These are phyloP conservation scores for Zanthoxylum bungeanum DNA, from an alignment of 345 rosid genomes.

Conservation along the genomic window DNA sequence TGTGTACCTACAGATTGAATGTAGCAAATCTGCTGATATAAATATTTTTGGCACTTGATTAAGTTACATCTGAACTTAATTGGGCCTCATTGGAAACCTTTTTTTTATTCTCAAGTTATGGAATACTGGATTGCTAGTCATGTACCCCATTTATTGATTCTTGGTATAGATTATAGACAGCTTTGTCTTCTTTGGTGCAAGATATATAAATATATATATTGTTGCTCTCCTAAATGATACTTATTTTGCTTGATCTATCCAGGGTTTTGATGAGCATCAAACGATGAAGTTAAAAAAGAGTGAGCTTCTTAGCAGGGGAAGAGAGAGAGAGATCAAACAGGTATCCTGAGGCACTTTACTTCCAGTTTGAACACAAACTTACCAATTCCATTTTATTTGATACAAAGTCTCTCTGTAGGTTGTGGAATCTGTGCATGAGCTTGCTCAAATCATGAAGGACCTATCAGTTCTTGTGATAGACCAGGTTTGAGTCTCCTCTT, in stretches of 20 bases:
- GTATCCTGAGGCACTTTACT: constrained; percentile 27
- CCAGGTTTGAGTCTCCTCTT: constrained; percentile 50
- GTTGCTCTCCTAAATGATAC: neutral
- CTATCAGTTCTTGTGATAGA: constrained; percentile 90
- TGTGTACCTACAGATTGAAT: neutral
- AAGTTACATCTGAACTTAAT: neutral
- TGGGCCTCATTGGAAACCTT: neutral
- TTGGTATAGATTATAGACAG: neutral
- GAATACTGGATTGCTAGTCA: neutral
- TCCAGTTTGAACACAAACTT: neutral
- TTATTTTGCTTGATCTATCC: neutral
- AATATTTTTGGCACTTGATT: neutral
- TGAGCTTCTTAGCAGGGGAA: constrained; percentile 67
- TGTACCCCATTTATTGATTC: neutral
- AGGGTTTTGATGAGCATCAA: constrained; percentile 61
- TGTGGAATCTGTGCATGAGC: constrained; percentile 88
- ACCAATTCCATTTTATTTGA: neutral
- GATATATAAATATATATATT: neutral
- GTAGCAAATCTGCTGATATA: neutral
- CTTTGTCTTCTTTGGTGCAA: neutral
- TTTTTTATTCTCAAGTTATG: neutral
- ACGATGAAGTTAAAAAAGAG: constrained; percentile 74
- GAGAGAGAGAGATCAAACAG: constrained; percentile 96
- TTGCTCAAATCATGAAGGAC: constrained; percentile 97
- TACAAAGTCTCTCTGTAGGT: constrained; percentile 41